These are phyloP conservation scores for Helotiales sp. DNA, from an alignment of 2,329 filamentous ascomycete species.

Conservation along the genomic window DNA sequence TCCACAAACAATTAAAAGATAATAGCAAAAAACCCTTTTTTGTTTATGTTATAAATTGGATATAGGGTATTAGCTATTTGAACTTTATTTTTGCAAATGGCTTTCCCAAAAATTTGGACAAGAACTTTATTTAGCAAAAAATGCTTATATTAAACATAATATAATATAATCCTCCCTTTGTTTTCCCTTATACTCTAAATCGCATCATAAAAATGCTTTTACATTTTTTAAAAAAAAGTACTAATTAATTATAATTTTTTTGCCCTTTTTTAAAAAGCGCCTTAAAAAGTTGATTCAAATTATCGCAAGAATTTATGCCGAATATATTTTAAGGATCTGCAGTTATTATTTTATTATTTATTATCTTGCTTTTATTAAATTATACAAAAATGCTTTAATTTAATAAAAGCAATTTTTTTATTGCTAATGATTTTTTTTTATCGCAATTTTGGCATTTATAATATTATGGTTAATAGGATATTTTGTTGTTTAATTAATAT, in stretches of 20 bases:
- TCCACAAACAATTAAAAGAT: too few relatives aligned
- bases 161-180: conserved; percentile 17
- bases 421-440: conserved; percentile 49
- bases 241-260: conserved; percentile 45
- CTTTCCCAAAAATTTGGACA: conserved; percentile 45
- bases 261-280: conserved; percentile 46
- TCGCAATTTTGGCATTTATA: conserved; percentile 46
- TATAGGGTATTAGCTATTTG: too few relatives aligned
- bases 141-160: conserved; percentile 45
- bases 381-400: conserved; percentile 42
- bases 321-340: conserved; percentile 43
- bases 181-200: conserved; percentile 13
- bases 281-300: conserved; percentile 39
- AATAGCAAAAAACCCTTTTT: too few relatives aligned
- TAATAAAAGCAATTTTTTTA: conserved; percentile 44
- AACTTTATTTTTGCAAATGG: too few relatives aligned
- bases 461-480: conserved; percentile 48
- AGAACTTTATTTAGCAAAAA: conserved; percentile 44
- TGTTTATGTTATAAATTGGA: too few relatives aligned
- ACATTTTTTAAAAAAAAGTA: conserved; percentile 31
- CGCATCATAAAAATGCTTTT: conserved; percentile 14
- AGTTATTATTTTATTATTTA: conserved; percentile 43
- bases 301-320: conserved; percentile 38
- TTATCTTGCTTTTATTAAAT: conserved; percentile 44
- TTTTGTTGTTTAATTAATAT: conserved; percentile 48